Evolutionary conservation across 805 yeast genomes (phyloP).

Genomic region (Candida hungchunana): DNA sequence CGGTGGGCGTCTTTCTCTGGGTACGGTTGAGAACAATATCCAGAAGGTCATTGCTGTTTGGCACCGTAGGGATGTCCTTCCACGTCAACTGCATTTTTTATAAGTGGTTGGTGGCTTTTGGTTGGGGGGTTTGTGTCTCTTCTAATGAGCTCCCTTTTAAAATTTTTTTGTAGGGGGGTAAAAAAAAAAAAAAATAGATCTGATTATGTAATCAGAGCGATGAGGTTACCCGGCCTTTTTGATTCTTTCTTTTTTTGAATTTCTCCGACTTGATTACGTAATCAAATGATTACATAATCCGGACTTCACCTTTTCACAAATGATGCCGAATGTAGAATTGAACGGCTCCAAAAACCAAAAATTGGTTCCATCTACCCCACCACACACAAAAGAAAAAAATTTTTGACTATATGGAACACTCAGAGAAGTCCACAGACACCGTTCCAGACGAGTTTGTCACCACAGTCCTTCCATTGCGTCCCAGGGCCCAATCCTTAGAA

Average conservation of each 20-base stretch:
- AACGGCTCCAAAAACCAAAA: conserved; percentile 1
- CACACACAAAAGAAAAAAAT: too few species aligned
- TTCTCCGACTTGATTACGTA: too few species aligned
- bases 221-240: conserved; percentile 15
- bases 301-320: too few species aligned
- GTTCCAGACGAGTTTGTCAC: conserved; percentile 8
- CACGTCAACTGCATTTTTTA: conserved; percentile 86
- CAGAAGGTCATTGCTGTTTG: conserved; percentile 86
- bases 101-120: background rate
- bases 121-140: background rate
- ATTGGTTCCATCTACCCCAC: background rate
- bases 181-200: conserved; percentile 7
- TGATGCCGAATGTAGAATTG: too few species aligned
- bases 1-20: conserved; percentile 99
- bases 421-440: conserved; percentile 12
- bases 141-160: conserved; percentile 1
- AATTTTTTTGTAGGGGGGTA: conserved; percentile 8
- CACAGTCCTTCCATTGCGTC: conserved; percentile 1
- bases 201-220: too few species aligned
- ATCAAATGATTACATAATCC: too few species aligned
- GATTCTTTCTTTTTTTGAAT: too few species aligned
- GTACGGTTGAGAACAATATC: conserved; percentile 96
- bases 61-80: conserved; percentile 97
- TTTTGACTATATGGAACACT: background rate
- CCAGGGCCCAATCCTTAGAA: conserved; percentile 1